These are phyloP conservation scores for Craterostigma plantagineum DNA, from an alignment of 257 asterid species.

Conservation along the genomic window DNA sequence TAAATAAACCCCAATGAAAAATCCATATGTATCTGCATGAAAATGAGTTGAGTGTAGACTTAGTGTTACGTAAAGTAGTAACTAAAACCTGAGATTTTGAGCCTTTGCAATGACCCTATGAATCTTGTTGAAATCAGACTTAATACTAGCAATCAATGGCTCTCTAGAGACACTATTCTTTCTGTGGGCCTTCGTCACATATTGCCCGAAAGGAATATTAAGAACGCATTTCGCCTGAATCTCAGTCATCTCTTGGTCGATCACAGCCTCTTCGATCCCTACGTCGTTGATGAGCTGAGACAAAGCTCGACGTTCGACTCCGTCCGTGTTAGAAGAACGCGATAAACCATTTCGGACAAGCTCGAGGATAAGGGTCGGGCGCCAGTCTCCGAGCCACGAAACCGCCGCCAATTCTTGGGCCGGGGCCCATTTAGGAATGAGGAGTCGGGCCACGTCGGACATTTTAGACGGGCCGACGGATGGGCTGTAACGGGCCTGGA, in stretches of 20 bases:
- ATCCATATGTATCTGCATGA: neutral
- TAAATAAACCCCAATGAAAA: neutral
- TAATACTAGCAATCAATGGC: slow-evolving; percentile 17
- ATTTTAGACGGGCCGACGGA: slow-evolving; percentile 29
- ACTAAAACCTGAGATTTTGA: slow-evolving; percentile 43
- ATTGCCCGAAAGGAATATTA: slow-evolving; percentile 54
- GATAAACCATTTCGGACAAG: slow-evolving; percentile 47
- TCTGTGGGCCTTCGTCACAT: slow-evolving; percentile 9
- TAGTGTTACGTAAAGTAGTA: neutral
- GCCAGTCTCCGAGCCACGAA: slow-evolving; percentile 82
- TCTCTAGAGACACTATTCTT: too few species aligned
- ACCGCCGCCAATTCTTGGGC: slow-evolving; percentile 51
- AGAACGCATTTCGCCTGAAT: slow-evolving; percentile 64
- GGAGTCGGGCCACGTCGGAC: slow-evolving; percentile 34
- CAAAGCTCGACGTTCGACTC: slow-evolving; percentile 22
- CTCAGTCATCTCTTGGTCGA: slow-evolving; percentile 78
- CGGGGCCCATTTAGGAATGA: slow-evolving; percentile 50
- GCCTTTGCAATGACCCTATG: slow-evolving; percentile 56
- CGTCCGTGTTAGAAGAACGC: slow-evolving; percentile 28
- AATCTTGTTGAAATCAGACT: slow-evolving; percentile 48
- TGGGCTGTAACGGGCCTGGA: slow-evolving; percentile 30
- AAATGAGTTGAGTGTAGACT: too few species aligned
- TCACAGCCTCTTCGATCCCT: slow-evolving; percentile 70
- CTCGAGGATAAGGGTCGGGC: slow-evolving; percentile 60
- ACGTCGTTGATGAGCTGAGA: slow-evolving; percentile 41